Evolutionary conservation across 352 stramenopile genomes (phyloP).

Genomic region (Phytopythium oedochilum): DNA sequence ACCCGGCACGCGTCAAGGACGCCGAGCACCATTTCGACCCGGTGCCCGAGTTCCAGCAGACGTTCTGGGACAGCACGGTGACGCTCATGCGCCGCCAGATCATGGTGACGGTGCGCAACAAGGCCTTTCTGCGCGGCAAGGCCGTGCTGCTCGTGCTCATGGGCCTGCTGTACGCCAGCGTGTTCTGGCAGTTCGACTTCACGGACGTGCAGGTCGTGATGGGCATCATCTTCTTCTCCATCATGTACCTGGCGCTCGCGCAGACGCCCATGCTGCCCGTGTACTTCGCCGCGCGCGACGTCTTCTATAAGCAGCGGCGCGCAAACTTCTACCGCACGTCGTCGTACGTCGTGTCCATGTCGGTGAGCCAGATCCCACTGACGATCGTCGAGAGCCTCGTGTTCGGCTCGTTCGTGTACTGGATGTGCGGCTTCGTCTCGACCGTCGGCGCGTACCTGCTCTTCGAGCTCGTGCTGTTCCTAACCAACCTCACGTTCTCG

Average conservation of each 20-base stretch:
- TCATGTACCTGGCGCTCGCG: constrained; percentile 66
- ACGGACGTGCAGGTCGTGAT: constrained; percentile 38
- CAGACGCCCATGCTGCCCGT: constrained; percentile 27
- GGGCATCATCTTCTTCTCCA: constrained; percentile 68
- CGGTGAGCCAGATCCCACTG: constrained; percentile 35
- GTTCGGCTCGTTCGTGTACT: constrained; percentile 49
- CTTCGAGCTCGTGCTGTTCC: constrained; percentile 32
- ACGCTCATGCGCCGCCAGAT: constrained; percentile 39
- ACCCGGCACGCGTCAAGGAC: constrained; percentile 13
- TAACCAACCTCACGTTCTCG: constrained; percentile 33
- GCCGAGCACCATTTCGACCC: constrained; percentile 69
- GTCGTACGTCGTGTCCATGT: constrained; percentile 31
- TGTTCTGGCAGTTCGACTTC: constrained; percentile 34
- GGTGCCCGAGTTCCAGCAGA: constrained; percentile 25
- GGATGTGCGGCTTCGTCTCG: constrained; percentile 41
- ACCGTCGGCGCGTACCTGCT: constrained; percentile 24
- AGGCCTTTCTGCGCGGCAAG: constrained; percentile 25
- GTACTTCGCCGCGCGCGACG: constrained; percentile 21
- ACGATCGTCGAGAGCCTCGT: constrained; percentile 32
- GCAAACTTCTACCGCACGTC: constrained; percentile 35
- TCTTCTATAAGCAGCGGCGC: constrained; percentile 38
- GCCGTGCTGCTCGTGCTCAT: constrained; percentile 30
- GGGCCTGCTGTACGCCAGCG: constrained; percentile 26
- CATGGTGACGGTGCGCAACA: constrained; percentile 40
- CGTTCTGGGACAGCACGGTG: constrained; percentile 18